Evolutionary conservation across 768 basidiomycete species (phyloP).

Genomic region (Grammothele lineata): DNA sequence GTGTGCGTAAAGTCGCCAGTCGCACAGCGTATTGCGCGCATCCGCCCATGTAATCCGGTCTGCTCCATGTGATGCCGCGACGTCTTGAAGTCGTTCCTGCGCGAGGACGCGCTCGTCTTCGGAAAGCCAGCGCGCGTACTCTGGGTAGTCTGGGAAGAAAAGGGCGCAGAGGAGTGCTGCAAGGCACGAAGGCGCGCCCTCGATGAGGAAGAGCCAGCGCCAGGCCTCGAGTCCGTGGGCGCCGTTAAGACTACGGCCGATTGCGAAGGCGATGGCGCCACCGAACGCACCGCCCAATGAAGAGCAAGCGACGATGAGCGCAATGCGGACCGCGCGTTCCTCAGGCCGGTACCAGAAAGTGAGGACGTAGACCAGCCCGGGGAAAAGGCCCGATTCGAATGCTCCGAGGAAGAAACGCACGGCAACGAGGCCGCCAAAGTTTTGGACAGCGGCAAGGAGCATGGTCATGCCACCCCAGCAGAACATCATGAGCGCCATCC

Average conservation of each 20-base stretch:
- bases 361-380: conserved; percentile 37
- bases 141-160: conserved; percentile 47
- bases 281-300: conserved; percentile 29
- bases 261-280: conserved; percentile 30
- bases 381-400: conserved; percentile 40
- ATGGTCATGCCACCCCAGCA: conserved; percentile 37
- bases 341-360: conserved; percentile 43
- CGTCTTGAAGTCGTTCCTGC: conserved; percentile 32
- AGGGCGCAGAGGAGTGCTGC: conserved; percentile 28
- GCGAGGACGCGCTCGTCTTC: conserved; percentile 39
- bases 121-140: conserved; percentile 41
- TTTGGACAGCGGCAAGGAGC: conserved; percentile 33
- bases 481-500: conserved; percentile 38
- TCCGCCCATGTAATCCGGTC: conserved; percentile 35
- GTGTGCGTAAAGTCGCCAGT: conserved; percentile 36
- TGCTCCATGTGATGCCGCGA: conserved; percentile 32
- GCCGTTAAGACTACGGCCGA: conserved; percentile 26
- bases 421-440: conserved; percentile 31
- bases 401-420: conserved; percentile 39
- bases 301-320: conserved; percentile 29
- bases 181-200: conserved; percentile 43
- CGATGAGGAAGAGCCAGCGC: conserved; percentile 39
- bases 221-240: conserved; percentile 23
- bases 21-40: conserved; percentile 30
- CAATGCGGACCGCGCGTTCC: conserved; percentile 26